Evolutionary conservation across 2,329 filamentous ascomycete genomes (phyloP), one percentile per base, ranked within the genome.

Genomic region (Annulohypoxylon truncatum): DNA sequence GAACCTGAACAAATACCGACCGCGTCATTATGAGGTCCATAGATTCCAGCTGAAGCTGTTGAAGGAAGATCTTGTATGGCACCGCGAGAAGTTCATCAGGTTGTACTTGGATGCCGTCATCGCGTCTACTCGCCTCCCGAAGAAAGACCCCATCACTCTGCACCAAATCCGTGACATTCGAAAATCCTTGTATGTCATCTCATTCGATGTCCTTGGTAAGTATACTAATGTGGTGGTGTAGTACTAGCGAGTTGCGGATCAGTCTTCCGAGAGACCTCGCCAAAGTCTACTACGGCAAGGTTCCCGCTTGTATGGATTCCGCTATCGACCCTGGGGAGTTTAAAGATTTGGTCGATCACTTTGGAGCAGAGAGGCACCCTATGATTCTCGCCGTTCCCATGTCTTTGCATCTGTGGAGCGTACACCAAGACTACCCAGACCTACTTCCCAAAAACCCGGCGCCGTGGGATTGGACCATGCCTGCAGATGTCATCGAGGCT

Each of bases 351-450:
- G 52, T 59, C 13, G 56, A 59, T 18, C 56, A 64, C 38, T 69
- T 65, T 12, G 64, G 67, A n/a, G 67, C 67, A 1, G 64, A 67
- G 29, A 64, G 64, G 5, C 61, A 69, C 24, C 64, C 67, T n/a
- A 69, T 69, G 64, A 63, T 69, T n/a, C 67, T 69, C 24, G n/a
- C 28, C 18, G 64, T 69, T 24, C 67, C 67, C 7, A 69, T 69
- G 13, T 52, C 64, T 28, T 40, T 69, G 51, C 54, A 69, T 46
- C 40, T 69, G 13, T 69, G 64, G 67, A 69, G 67, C 26, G 4
- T 62, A 4, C 61, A 69, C 26, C 67, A 69, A 50, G 67, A 69
- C 40, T 62, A 60, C n/a, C 67, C 67, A 20, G 67, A 69, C 38
- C 64, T 69, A 46, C 61, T 69, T 22, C 64, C 67, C 24, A 69